phyloP scores from a whole-genome alignment of 495 filamentous ascomycete species.

The Penicillium fimorum region DNA sequence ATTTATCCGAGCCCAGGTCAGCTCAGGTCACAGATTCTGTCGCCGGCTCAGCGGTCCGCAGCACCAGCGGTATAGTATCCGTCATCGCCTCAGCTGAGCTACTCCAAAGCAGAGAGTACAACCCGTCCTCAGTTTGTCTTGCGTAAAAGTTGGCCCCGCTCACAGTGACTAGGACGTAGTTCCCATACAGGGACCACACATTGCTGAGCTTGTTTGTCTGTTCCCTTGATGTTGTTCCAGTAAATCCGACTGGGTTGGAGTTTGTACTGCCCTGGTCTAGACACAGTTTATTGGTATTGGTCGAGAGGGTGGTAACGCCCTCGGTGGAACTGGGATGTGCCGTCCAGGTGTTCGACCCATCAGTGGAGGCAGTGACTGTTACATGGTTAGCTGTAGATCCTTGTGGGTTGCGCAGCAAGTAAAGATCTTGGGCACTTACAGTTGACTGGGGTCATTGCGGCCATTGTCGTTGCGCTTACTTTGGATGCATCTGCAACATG shows the following conservation, averaged over 20 bases:
- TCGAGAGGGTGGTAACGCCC: background rate
- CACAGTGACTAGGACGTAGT: conserved; percentile 17
- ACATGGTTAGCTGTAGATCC: background rate
- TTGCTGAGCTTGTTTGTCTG: conserved; percentile 8
- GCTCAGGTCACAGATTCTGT: conserved; percentile 16
- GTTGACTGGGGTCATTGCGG: conserved; percentile 7
- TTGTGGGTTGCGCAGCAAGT: background rate
- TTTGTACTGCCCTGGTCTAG: conserved; percentile 1
- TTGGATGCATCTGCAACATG: conserved; percentile 12
- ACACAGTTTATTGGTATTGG: conserved; percentile 8
- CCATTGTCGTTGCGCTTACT: conserved; percentile 3
- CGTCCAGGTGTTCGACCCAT: conserved; percentile 12
- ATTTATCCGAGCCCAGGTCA: background rate
- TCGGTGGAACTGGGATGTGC: conserved; percentile 9
- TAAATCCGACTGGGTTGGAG: conserved; percentile 12
- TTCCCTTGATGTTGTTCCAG: background rate
- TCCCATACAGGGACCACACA: conserved; percentile 20
- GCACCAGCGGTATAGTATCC: conserved; percentile 10
- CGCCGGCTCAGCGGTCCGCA: conserved; percentile 19
- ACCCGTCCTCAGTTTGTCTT: conserved; percentile 6
- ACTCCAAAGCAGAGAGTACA: conserved; percentile 18
- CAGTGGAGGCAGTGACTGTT: conserved; percentile 4
- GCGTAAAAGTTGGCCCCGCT: conserved; percentile 19
- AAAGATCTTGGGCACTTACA: conserved; percentile 11
- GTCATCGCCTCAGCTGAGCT: conserved; percentile 8